These are phyloP conservation scores for Ichthyophthirius multifiliis DNA, from an alignment of 169 alveolate species.

Conservation along the genomic window DNA sequence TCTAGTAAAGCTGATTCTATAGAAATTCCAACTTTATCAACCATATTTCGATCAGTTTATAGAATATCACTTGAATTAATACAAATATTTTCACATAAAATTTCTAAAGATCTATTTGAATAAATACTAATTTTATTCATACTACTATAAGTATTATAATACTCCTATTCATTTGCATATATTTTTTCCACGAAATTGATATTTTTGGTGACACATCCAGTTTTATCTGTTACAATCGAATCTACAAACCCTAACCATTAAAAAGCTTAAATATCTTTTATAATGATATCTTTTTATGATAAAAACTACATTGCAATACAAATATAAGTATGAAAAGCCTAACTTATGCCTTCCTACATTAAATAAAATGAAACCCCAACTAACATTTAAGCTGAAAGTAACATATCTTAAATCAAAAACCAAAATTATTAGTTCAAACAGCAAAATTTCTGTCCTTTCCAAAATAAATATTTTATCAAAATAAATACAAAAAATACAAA, in stretches of 20 bases:
- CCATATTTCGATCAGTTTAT: conserved; percentile 7
- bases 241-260: not conserved
- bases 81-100: not conserved
- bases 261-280: not conserved
- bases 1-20: conserved; percentile 85
- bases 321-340: not conserved
- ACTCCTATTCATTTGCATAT: not conserved
- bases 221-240: not conserved
- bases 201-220: not conserved
- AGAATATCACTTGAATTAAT: conserved; percentile 72
- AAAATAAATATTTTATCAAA: not conserved
- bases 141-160: not conserved
- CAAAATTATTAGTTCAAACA: too few species aligned
- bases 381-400: not conserved
- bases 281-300: not conserved
- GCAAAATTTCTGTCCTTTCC: conserved; percentile 8
- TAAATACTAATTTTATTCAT: not conserved
- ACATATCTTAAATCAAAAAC: not conserved
- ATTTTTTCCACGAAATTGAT: not conserved
- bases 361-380: not conserved
- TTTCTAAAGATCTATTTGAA: too few species aligned
- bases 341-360: not conserved
- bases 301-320: not conserved
- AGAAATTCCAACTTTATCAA: conserved; percentile 56
- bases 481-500: not conserved